Percentiles rank a stretch among this genome's conserved stretches.
Conservation (phyloP, 2,329 filamentous ascomycete genomes). For the Trichoderma sp. region DNA sequence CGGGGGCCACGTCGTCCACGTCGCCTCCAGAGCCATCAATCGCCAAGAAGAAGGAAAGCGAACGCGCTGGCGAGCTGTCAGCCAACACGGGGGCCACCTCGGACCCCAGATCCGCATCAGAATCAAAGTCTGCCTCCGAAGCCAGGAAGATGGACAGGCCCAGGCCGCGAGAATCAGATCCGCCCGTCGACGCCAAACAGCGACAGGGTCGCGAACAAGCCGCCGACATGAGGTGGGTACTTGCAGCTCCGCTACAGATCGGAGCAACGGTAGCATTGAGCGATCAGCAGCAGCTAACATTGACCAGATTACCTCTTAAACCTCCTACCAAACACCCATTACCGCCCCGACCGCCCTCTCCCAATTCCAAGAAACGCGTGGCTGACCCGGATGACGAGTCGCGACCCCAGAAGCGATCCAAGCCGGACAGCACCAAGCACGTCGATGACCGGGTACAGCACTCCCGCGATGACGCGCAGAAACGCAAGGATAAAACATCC, state of each 20-base stretch:
- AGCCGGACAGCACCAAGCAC: constrained; percentile 40
- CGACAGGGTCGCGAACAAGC: constrained; percentile 34
- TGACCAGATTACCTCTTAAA: constrained; percentile 39
- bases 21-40: constrained; percentile 40
- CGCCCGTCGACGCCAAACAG: constrained; percentile 32
- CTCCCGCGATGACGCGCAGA: constrained; percentile 37
- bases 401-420: constrained; percentile 50
- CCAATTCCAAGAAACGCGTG: constrained; percentile 50
- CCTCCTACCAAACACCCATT: constrained; percentile 36
- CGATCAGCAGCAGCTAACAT: not conserved
- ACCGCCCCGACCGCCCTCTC: constrained; percentile 43
- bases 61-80: constrained; percentile 32
- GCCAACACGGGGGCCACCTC: constrained; percentile 17
- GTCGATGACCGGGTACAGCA: constrained; percentile 37
- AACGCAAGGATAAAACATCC: constrained; percentile 36
- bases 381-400: constrained; percentile 47
- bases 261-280: not conserved
- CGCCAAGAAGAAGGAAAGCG: constrained; percentile 35
- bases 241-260: constrained; percentile 24
- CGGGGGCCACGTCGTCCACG: constrained; percentile 37
- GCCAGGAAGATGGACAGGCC: constrained; percentile 30
- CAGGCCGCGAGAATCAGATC: constrained; percentile 29
- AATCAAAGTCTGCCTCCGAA: constrained; percentile 25
- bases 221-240: constrained; percentile 36
- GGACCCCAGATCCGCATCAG: constrained; percentile 25